Conservation (phyloP, 2,329 filamentous ascomycete genomes). For the Byssoonygena ceratinophila region DNA sequence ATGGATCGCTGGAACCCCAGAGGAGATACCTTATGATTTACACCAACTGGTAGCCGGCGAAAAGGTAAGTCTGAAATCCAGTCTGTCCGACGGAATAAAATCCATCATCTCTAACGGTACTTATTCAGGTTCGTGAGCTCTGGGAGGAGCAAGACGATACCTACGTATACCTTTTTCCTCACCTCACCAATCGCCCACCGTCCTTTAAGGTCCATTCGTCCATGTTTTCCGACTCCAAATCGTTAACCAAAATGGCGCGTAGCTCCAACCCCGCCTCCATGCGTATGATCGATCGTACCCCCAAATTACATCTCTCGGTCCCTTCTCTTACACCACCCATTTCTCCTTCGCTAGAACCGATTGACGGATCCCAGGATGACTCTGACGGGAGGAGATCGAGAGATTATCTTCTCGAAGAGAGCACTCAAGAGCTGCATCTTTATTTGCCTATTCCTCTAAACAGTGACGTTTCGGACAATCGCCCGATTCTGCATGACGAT, state of each 20-base stretch:
- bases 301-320: slow-evolving; percentile 24
- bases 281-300: slow-evolving; percentile 22
- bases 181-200: slow-evolving; percentile 45
- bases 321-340: slow-evolving; percentile 22
- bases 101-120: background rate
- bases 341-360: slow-evolving; percentile 22
- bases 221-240: slow-evolving; percentile 47
- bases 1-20: slow-evolving; percentile 50
- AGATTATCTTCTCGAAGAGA: slow-evolving; percentile 41
- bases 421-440: slow-evolving; percentile 42
- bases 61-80: slow-evolving; percentile 41
- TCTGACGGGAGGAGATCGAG: slow-evolving; percentile 41
- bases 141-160: slow-evolving; percentile 56
- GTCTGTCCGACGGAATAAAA: too few species aligned
- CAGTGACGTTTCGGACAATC: slow-evolving; percentile 36
- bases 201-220: slow-evolving; percentile 53
- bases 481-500: slow-evolving; percentile 30
- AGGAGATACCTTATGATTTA: slow-evolving; percentile 48
- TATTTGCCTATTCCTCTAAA: slow-evolving; percentile 50
- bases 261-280: slow-evolving; percentile 32
- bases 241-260: slow-evolving; percentile 46
- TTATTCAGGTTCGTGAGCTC: slow-evolving; percentile 36
- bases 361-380: slow-evolving; percentile 28
- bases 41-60: slow-evolving; percentile 42
- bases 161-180: slow-evolving; percentile 52